Base-by-base conservation (phyloP, 139 green algal species). In the Pseudopediastrum boryanum region DNA sequence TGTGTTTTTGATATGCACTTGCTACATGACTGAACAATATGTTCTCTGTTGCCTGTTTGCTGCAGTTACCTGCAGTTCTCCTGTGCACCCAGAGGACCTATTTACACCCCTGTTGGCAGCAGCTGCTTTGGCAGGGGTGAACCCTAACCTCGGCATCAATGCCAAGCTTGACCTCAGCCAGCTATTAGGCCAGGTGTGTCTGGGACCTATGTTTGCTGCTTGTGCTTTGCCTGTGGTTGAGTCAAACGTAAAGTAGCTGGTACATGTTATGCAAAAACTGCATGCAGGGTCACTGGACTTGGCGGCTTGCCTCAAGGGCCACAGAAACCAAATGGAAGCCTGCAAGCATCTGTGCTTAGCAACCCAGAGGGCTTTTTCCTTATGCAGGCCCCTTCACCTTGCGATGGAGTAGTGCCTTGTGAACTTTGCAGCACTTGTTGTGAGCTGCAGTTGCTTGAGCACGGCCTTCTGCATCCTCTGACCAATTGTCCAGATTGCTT, bases 21-120 rank as follows among this genome's bases (percentile, higher is more conserved):
- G n/a, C n/a, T n/a, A n/a, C n/a, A n/a, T n/a, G n/a, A n/a, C n/a
- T n/a, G n/a, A n/a, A n/a, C n/a, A n/a, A n/a, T n/a, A n/a, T n/a
- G n/a, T n/a, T n/a, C n/a, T n/a, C n/a, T n/a, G n/a, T n/a, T n/a
- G n/a, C n/a, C n/a, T n/a, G n/a, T n/a, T n/a, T n/a, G n/a, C n/a
- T n/a, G n/a, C n/a, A n/a, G n/a, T n/a, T n/a, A n/a, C n/a, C n/a
- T n/a, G n/a, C n/a, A n/a, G n/a, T n/a, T n/a, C n/a, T n/a, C n/a
- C n/a, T n/a, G 54, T 72, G 62, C 29, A 35, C 25, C 74, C 74
- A 5, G 33, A 74, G 1, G 74, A 74, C 62, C n/a, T 81, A 36
- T 81, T 81, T n/a, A 21, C 54, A 36, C 74, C 74, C 13, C 74
- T 81, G 74, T 48, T 81, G 61, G 61, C 44, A 16, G 74, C 74